Conservation (phyloP, 2,329 filamentous ascomycete genomes). For the Xylaria sp. region DNA sequence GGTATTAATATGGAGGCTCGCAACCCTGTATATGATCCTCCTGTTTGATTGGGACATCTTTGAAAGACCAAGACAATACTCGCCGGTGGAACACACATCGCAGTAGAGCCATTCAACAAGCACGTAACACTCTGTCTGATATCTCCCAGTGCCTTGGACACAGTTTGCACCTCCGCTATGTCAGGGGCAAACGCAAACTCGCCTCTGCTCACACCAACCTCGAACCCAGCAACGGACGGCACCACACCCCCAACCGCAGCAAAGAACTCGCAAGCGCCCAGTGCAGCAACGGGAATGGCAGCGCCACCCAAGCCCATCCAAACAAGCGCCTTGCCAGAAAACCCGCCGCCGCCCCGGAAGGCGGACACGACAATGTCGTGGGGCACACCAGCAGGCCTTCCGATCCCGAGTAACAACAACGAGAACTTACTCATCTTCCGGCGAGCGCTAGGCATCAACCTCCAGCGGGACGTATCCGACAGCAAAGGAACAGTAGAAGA, state of each 20-base stretch:
- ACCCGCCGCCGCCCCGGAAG: slow-evolving; percentile 37
- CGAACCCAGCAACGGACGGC: neutral
- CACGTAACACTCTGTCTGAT: neutral
- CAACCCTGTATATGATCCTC: neutral
- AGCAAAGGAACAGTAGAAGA: slow-evolving; percentile 49
- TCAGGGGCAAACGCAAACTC: slow-evolving; percentile 9
- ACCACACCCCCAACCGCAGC: neutral
- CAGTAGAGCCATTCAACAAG: neutral
- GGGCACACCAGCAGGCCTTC: slow-evolving; percentile 53
- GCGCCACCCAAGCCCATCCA: slow-evolving; percentile 3
- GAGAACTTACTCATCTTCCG: slow-evolving; percentile 57
- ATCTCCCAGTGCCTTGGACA: neutral
- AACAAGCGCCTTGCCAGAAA: slow-evolving; percentile 9
- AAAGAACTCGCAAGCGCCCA: slow-evolving; percentile 17
- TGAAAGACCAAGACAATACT: neutral
- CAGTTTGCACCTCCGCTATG: slow-evolving; percentile 10
- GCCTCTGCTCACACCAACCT: slow-evolving; percentile 8
- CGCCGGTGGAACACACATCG: neutral
- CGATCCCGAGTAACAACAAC: slow-evolving; percentile 51
- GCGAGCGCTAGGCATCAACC: slow-evolving; percentile 57
- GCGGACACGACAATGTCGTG: slow-evolving; percentile 50
- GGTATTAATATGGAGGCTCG: slow-evolving; percentile 13
- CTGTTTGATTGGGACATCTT: neutral
- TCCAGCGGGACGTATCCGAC: slow-evolving; percentile 39
- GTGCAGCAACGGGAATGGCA: slow-evolving; percentile 21